phyloP scores from a whole-genome alignment of 352 stramenopile species.

The Pythium volutum region DNA sequence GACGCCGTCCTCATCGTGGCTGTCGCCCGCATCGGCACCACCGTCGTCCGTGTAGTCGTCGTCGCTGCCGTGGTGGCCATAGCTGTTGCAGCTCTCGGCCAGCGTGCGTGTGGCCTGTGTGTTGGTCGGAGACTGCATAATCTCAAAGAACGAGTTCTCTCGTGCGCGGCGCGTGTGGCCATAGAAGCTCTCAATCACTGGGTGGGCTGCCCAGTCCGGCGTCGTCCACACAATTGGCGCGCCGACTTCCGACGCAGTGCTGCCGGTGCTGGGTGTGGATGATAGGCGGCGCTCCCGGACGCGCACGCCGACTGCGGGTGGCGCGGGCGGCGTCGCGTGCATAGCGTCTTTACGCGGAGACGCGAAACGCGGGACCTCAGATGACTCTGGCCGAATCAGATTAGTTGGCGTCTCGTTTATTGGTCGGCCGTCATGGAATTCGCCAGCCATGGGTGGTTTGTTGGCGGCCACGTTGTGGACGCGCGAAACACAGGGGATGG shows the following conservation, averaged over 20 bases:
- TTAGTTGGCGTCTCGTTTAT: background rate
- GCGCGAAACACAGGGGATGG: background rate
- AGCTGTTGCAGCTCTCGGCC: constrained; percentile 52
- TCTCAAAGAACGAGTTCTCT: constrained; percentile 76
- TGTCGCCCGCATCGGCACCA: constrained; percentile 21
- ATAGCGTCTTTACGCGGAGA: background rate
- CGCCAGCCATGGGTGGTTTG: background rate
- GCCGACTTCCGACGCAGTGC: constrained; percentile 14
- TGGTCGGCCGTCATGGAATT: background rate
- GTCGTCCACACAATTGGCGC: constrained; percentile 69
- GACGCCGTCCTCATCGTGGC: background rate
- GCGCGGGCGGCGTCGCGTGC: background rate
- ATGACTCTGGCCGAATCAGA: constrained; percentile 13
- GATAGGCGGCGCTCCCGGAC: constrained; percentile 19
- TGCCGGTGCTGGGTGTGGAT: constrained; percentile 11
- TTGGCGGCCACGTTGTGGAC: background rate
- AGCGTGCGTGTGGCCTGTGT: constrained; percentile 55
- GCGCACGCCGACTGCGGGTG: background rate
- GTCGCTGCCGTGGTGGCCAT: constrained; percentile 28
- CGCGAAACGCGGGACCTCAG: background rate
- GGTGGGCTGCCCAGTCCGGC: constrained; percentile 67
- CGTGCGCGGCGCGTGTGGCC: constrained; percentile 40
- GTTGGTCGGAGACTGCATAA: constrained; percentile 77
- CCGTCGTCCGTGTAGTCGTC: constrained; percentile 13
- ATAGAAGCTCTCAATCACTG: constrained; percentile 83